These are phyloP conservation scores for Hypoxylon fragiforme DNA, from an alignment of 495 filamentous ascomycete genomes.

Conservation along the genomic window DNA sequence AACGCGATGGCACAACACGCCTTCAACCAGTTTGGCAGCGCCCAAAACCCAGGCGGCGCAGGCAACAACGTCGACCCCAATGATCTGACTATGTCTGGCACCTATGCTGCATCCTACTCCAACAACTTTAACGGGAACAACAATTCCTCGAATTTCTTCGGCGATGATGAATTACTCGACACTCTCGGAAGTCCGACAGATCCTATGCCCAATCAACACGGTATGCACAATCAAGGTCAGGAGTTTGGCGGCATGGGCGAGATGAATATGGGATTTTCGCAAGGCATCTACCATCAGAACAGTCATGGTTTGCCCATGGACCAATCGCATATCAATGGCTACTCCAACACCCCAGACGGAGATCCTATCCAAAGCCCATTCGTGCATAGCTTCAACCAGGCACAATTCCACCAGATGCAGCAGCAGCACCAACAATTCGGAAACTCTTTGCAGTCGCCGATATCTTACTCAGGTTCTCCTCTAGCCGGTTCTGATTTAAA, in stretches of 20 bases:
- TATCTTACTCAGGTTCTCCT: conserved; percentile 55
- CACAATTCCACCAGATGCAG: conserved; percentile 67
- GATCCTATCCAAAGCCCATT: conserved; percentile 88
- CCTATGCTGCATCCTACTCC: conserved; percentile 44
- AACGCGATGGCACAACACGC: conserved; percentile 59
- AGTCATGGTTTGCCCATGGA: conserved; percentile 46
- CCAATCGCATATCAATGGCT: conserved; percentile 68
- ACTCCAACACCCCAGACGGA: conserved; percentile 84
- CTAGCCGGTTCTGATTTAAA: conserved; percentile 60
- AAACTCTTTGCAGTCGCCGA: conserved; percentile 54
- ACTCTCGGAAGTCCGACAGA: conserved; percentile 55
- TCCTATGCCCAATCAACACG: conserved; percentile 42
- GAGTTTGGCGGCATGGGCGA: conserved; percentile 53
- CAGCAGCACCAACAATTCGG: conserved; percentile 59
- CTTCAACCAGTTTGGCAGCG: conserved; percentile 65
- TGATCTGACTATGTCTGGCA: conserved; percentile 70
- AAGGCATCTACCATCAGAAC: conserved; percentile 54
- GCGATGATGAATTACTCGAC: conserved; percentile 68
- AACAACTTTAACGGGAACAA: conserved; percentile 48
- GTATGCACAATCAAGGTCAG: conserved; percentile 53
- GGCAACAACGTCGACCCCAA: conserved; percentile 78
- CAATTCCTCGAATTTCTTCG: conserved; percentile 50
- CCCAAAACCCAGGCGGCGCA: conserved; percentile 56
- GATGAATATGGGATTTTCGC: conserved; percentile 51
- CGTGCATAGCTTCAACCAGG: conserved; percentile 72